Conservation (phyloP, 2,329 filamentous ascomycete species). For the Ascochyta pisi region DNA sequence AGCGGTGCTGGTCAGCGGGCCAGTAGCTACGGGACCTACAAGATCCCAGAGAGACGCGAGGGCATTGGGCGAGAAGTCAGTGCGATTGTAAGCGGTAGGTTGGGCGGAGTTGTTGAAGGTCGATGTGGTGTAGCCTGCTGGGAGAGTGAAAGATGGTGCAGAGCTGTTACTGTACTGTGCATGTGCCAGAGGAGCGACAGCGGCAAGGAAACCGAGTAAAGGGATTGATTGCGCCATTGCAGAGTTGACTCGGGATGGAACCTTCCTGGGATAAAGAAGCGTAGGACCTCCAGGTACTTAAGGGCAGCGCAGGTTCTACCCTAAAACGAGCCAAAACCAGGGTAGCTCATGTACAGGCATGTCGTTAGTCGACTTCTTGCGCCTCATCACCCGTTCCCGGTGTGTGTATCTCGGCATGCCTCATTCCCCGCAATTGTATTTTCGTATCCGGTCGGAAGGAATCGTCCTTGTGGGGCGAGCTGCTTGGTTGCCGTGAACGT, state of each 20-base stretch:
- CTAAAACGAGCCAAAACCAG: neutral
- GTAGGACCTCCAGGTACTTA: slow-evolving; percentile 6
- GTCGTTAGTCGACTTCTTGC: neutral
- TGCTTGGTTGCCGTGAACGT: neutral
- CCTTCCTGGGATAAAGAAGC: neutral
- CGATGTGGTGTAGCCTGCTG: slow-evolving; percentile 46
- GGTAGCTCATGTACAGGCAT: neutral
- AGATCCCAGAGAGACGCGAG: slow-evolving; percentile 56
- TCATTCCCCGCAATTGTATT: slow-evolving; percentile 5
- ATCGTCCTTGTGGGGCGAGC: slow-evolving; percentile 1
- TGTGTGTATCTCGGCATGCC: slow-evolving; percentile 6
- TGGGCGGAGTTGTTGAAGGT: slow-evolving; percentile 54
- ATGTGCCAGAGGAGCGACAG: slow-evolving; percentile 17
- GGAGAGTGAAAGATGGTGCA: slow-evolving; percentile 35
- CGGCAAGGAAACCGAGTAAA: slow-evolving; percentile 26
- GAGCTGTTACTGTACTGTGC: slow-evolving; percentile 8
- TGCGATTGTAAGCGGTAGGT: slow-evolving; percentile 52
- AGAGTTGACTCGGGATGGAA: neutral
- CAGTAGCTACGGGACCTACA: slow-evolving; percentile 52
- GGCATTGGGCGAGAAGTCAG: slow-evolving; percentile 56
- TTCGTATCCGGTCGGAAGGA: slow-evolving; percentile 3
- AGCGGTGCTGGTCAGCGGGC: slow-evolving; percentile 53
- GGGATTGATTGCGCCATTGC: slow-evolving; percentile 31
- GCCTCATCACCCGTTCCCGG: neutral
- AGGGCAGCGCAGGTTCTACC: neutral